Conservation (phyloP, 192 early-diverging fungal species). For the Coemansia biformis region DNA sequence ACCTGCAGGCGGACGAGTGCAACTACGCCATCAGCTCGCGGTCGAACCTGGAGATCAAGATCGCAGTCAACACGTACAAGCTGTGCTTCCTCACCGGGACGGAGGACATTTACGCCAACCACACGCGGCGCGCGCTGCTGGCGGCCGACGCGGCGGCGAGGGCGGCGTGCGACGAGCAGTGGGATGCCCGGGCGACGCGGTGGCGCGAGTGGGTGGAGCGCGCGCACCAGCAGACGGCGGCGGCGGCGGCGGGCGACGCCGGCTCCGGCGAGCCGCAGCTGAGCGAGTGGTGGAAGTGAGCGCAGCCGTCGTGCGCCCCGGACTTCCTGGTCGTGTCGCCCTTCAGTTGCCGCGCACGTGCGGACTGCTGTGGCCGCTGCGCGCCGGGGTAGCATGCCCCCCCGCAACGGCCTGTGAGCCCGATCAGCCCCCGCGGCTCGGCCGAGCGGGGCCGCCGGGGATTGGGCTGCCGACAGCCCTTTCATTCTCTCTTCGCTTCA, state of each 20-base stretch:
- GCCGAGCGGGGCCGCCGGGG: too few species aligned
- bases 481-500: not conserved
- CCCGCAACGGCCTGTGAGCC: too few species aligned
- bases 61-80: constrained; percentile 95
- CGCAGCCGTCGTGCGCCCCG: too few species aligned
- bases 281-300: constrained; percentile 43
- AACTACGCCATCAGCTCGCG: constrained; percentile 60
- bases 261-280: constrained; percentile 2
- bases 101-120: constrained; percentile 79
- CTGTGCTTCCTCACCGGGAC: constrained; percentile 93
- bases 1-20: constrained; percentile 48
- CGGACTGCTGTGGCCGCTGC: too few species aligned
- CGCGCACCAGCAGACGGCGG: constrained; percentile 14
- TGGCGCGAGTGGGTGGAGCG: constrained; percentile 38
- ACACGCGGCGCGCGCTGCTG: constrained; percentile 33
- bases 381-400: too few species aligned
- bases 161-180: constrained; percentile 24
- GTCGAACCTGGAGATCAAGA: constrained; percentile 90
- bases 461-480: too few species aligned
- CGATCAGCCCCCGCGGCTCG: too few species aligned
- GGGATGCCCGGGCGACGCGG: constrained; percentile 11
- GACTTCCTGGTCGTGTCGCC: too few species aligned
- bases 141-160: constrained; percentile 11
- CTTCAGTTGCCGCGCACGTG: too few species aligned
- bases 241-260: not conserved